Conservation (phyloP, 2,329 filamentous ascomycete genomes). For the Colletotrichum cereale region DNA sequence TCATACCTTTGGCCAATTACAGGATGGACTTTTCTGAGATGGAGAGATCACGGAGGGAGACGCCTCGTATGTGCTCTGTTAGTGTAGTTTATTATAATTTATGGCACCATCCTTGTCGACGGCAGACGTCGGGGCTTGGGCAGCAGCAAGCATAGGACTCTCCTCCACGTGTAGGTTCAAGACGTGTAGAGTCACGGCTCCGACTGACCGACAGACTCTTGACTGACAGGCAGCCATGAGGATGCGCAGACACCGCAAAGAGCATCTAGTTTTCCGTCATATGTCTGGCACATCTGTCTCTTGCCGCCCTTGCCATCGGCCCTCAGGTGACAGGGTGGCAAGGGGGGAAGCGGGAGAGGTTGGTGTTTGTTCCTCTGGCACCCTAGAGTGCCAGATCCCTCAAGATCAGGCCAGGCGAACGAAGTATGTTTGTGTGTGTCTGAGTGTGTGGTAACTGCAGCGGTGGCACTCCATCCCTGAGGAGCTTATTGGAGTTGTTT, state of each 20-base stretch:
- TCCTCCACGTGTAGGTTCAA: background rate
- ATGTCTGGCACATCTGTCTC: constrained; percentile 5
- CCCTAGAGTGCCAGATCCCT: constrained; percentile 22
- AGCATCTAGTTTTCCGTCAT: no score
- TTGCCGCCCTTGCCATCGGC: constrained; percentile 2
- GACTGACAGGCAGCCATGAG: background rate
- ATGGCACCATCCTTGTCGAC: constrained; percentile 16
- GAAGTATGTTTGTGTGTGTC: background rate
- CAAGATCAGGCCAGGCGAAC: constrained; percentile 24
- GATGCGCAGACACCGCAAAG: background rate
- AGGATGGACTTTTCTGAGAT: background rate
- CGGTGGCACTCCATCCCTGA: background rate
- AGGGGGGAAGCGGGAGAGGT: background rate
- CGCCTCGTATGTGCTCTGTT: constrained; percentile 22
- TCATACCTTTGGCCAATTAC: constrained; percentile 34
- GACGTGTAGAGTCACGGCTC: constrained; percentile 13
- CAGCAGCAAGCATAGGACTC: background rate
- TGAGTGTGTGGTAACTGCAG: background rate
- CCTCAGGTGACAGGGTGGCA: background rate
- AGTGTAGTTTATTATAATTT: no score
- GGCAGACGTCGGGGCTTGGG: background rate
- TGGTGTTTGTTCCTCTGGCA: background rate
- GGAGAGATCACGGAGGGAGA: constrained; percentile 2
- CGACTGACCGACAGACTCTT: background rate
- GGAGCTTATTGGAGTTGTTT: constrained; percentile 32